These are phyloP conservation scores for Alternaria rosae DNA, from an alignment of 2,329 filamentous ascomycete species.

Conservation along the genomic window DNA sequence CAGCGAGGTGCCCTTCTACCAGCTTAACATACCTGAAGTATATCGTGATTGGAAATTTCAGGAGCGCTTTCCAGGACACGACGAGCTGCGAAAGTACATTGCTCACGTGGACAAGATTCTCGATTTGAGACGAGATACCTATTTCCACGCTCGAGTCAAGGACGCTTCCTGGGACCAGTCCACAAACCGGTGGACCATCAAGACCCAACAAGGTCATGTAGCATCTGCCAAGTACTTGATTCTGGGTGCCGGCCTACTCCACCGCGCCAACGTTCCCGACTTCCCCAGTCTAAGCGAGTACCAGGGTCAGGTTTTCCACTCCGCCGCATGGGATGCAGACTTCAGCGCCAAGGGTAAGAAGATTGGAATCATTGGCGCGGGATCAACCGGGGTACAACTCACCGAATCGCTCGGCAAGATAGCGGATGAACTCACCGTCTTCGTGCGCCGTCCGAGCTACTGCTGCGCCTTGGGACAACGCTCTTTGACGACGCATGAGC, in stretches of 20 bases:
- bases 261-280: constrained; percentile 64
- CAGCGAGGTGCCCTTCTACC: constrained; percentile 52
- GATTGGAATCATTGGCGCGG: constrained; percentile 67
- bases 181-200: constrained; percentile 56
- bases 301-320: constrained; percentile 64
- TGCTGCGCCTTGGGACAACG: no score
- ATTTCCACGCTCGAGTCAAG: constrained; percentile 61
- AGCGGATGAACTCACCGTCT: constrained; percentile 61
- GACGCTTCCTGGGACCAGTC: constrained; percentile 56
- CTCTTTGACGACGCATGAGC: no score
- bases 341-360: constrained; percentile 62
- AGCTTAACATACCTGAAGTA: constrained; percentile 52
- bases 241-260: constrained; percentile 61
- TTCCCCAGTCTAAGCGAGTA: constrained; percentile 65
- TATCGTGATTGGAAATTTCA: constrained; percentile 61
- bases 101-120: constrained; percentile 62
- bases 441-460: no score
- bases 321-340: constrained; percentile 63
- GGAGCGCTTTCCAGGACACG: constrained; percentile 56
- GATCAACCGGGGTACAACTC: constrained; percentile 68
- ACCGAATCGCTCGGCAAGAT: constrained; percentile 63
- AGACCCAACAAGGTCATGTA: constrained; percentile 56
- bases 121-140: constrained; percentile 60
- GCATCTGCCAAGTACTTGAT: constrained; percentile 59
- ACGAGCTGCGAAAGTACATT: constrained; percentile 63